Evolutionary conservation across 768 basidiomycete species (phyloP), one percentile per base, ranked within the genome.

Genomic region (Termitomyces heimii): DNA sequence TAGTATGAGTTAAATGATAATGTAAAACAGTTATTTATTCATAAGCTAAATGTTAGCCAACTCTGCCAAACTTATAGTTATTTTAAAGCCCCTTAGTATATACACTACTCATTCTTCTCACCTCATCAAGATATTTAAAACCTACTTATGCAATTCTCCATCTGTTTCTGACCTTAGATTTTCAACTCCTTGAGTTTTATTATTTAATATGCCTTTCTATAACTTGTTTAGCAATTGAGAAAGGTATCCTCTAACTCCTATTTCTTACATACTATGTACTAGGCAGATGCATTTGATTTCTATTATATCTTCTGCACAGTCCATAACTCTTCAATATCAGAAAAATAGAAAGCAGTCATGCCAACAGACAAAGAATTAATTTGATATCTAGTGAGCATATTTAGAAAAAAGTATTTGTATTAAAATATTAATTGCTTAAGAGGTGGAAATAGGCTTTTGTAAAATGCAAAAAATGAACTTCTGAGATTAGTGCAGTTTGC

Each of bases 361-460:
- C 87, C 89, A 0, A 66, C 60, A 29, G 88, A 92, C 65, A 91
- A 91, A 69, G 85, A 88, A 56, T 73, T 92, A 26, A 69, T 83
- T 37, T 77, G 78, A 52, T 89, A 86, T 64, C 64, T 90, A 66
- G 89, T 87, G 60, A 60, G 83, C 69, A n/a, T 40, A 4, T 10
- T n/a, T 50, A 7, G 28, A 24, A 14, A 13, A 39, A 43, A 3
- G n/a, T 18, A 1, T 10, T 29, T 22, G 16, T 54, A 13, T 9
- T 34, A 42, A 24, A 42, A 34, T 40, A 43, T 14, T 40, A 16
- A 34, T 53, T 4, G 22, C 26, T 34, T 37, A 57, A 90, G 88
- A 81, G 76, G 58, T 90, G 87, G 88, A 83, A 82, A 66, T 89
- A 88, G 88, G 86, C 87, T 1, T 73, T 75, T 34, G 70, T 75